Evolutionary conservation across 2,329 filamentous ascomycete species (phyloP), one percentile per base, ranked within the genome.

Genomic region (Cladobotryum protrusum): DNA sequence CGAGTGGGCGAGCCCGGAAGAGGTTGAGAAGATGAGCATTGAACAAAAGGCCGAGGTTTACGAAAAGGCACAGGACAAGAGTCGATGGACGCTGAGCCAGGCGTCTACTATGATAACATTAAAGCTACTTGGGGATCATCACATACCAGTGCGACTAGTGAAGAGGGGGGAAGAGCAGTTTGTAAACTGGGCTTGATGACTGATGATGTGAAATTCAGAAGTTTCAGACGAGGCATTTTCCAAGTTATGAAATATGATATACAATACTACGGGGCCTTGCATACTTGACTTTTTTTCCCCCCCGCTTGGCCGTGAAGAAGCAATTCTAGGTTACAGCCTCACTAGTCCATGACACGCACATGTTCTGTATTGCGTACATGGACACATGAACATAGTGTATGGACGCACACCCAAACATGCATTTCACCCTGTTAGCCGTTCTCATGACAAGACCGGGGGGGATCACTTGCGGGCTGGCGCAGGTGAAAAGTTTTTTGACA

Each of bases 101-200:
- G 82, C 85, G 57, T 74, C 70, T 24, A 78, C 78, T n/a, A 67
- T 87, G 50, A 75, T 92, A 53, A 90, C 87, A 52, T 70, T 92
- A 57, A 87, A 89, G 69, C 72, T 92, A 65, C 74, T 82, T 29
- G 74, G 15, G 2, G 70, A n/a, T 71, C 67, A 18, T 70, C 71
- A 77, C 48, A 80, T 92, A 33, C 83, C 85, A 0, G 70, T 92
- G 37, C 70, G 86, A 55, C 67, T 92, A 56, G 83, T 88, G 9
- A 81, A 71, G 69, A 80, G 84, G 57, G 87, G 87, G 0, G 68
- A 78, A 55, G 88, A 91, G 73, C 77, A 77, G 59, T 90, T 91
- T 67, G 68, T 79, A 35, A 61, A 66, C 39, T 69, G 69, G n/a
- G 59, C 53, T 68, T 46, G 49, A 47, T 6, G 14, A 18, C 11